These are phyloP conservation scores for Calycina herbarum DNA, from an alignment of 2,329 filamentous ascomycete genomes.

Conservation along the genomic window DNA sequence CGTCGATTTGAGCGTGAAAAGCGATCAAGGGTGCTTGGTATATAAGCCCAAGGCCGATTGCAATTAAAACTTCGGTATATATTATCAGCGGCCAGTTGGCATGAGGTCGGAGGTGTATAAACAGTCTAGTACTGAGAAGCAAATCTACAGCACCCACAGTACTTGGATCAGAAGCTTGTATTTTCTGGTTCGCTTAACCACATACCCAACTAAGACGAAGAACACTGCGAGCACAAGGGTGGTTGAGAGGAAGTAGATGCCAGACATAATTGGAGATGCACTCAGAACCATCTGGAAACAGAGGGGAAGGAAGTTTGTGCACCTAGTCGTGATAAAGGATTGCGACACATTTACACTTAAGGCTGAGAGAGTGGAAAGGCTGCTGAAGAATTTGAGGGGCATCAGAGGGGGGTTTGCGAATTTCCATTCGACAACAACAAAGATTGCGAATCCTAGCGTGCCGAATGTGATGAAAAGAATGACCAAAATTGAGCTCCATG, in stretches of 20 bases:
- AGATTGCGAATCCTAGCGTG: too few species aligned
- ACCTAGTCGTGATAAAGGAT: background rate
- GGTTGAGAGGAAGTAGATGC: conserved; percentile 2
- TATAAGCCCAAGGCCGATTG: conserved; percentile 51
- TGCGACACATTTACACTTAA: background rate
- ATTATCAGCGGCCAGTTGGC: conserved; percentile 40
- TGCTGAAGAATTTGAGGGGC: too few species aligned
- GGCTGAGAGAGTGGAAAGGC: too few species aligned
- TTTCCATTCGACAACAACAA: too few species aligned
- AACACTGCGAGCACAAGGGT: background rate
- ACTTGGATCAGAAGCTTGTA: background rate
- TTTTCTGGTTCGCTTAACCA: background rate
- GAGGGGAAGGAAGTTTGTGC: background rate
- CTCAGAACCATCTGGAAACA: background rate
- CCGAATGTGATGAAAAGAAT: too few species aligned
- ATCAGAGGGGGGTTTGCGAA: background rate
- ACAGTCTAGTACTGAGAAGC: background rate
- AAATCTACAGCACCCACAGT: background rate
- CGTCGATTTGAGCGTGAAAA: conserved; percentile 50
- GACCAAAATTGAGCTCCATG: too few species aligned
- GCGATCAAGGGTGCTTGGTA: conserved; percentile 57
- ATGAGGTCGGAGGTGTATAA: background rate
- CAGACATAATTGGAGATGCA: background rate
- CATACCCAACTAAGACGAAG: background rate
- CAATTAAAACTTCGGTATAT: conserved; percentile 50